Conservation (phyloP, 495 filamentous ascomycete species). For the Symbiotaphrina buchneri region DNA sequence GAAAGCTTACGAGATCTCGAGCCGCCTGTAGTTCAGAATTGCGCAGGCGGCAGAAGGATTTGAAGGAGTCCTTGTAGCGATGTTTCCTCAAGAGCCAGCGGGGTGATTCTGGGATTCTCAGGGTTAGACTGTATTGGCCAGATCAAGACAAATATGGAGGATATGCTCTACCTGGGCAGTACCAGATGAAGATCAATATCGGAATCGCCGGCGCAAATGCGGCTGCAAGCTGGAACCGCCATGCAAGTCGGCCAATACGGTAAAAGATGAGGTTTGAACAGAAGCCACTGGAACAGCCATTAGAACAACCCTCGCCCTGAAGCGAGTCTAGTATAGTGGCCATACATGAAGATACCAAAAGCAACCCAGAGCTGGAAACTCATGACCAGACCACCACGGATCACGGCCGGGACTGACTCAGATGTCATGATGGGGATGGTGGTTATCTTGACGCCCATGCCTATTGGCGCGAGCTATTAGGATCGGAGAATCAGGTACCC, state of each 20-base stretch:
- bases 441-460: conserved; percentile 41
- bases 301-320: background rate
- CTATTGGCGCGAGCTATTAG: no score
- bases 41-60: conserved; percentile 36
- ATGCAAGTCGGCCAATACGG: conserved; percentile 28
- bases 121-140: background rate
- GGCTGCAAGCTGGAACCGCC: conserved; percentile 40
- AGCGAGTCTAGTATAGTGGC: background rate
- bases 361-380: conserved; percentile 33
- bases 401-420: conserved; percentile 33
- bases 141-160: background rate
- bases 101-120: conserved; percentile 27
- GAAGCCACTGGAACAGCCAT: conserved; percentile 15
- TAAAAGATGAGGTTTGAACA: conserved; percentile 36
- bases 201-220: conserved; percentile 52
- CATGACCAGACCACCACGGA: conserved; percentile 42
- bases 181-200: conserved; percentile 33
- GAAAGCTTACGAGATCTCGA: conserved; percentile 44
- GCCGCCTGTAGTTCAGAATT: conserved; percentile 36
- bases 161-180: conserved; percentile 21
- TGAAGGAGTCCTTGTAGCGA: conserved; percentile 27
- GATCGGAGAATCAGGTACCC: conserved; percentile 4
- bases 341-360: conserved; percentile 32
- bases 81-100: conserved; percentile 45
- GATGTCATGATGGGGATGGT: conserved; percentile 41